Conservation (phyloP, 495 filamentous ascomycete species). For the Penicillium cinerascens region DNA sequence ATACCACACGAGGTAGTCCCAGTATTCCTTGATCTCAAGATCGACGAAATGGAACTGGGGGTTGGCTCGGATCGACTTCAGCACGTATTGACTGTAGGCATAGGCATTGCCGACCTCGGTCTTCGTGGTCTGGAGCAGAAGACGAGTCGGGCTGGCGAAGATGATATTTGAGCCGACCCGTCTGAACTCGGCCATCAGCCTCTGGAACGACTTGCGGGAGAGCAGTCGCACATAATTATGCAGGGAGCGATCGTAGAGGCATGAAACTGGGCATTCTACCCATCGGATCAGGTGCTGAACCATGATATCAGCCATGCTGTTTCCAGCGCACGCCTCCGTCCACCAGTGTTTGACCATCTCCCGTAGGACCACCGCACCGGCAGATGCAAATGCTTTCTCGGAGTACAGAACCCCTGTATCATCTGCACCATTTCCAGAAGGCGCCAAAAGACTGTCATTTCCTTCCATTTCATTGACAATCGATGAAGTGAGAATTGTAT, state of each 20-base stretch:
- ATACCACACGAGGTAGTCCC: constrained; percentile 99
- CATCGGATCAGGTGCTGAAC: constrained; percentile 96
- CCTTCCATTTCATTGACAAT: constrained; percentile 98
- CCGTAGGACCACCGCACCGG: constrained; percentile 80
- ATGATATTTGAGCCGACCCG: constrained; percentile 92
- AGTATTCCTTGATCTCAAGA: constrained; percentile 96
- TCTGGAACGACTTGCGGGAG: constrained; percentile 91
- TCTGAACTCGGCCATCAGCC: constrained; percentile 95
- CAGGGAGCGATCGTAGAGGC: constrained; percentile 92
- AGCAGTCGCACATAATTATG: constrained; percentile 99
- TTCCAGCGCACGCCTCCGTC: constrained; percentile 87
- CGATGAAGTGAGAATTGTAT: constrained; percentile 93
- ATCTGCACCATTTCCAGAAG: constrained; percentile 64
- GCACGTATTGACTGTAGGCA: constrained; percentile 93
- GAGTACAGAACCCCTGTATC: constrained; percentile 69
- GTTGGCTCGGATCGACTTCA: constrained; percentile 93
- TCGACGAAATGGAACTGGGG: constrained; percentile 97
- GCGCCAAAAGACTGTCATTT: constrained; percentile 56
- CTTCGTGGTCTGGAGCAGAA: constrained; percentile 94
- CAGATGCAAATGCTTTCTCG: constrained; percentile 89
- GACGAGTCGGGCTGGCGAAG: constrained; percentile 82
- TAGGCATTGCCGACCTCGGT: constrained; percentile 95
- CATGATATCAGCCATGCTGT: constrained; percentile 94
- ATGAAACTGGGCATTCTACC: constrained; percentile 87
- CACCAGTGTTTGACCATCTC: constrained; percentile 99